Evolutionary conservation across 805 yeast species (phyloP).

Genomic region (Peterozyma xylosa): DNA sequence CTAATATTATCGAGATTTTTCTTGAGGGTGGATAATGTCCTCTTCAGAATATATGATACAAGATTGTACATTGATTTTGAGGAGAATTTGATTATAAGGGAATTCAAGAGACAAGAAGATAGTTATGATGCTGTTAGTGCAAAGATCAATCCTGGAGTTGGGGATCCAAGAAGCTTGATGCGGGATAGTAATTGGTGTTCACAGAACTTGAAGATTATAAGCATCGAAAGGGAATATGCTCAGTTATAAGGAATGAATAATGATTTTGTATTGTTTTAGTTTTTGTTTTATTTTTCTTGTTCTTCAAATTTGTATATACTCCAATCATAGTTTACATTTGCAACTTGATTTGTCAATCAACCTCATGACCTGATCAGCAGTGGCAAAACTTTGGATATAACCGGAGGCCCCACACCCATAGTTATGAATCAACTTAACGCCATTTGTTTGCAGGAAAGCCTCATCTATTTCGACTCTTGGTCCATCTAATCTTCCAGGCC

Average conservation of each 20-base stretch:
- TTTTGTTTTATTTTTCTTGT: neutral
- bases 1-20: slow-evolving; percentile 71
- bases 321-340: slow-evolving; percentile 1
- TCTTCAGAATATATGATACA: slow-evolving; percentile 78
- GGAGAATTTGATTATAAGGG: slow-evolving; percentile 58
- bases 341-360: neutral
- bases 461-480: slow-evolving; percentile 35
- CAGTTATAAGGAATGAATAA: neutral
- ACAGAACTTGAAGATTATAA: slow-evolving; percentile 19
- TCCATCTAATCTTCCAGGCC: slow-evolving; percentile 63
- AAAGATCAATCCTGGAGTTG: slow-evolving; percentile 36
- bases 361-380: slow-evolving; percentile 32
- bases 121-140: slow-evolving; percentile 38
- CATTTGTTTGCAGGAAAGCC: slow-evolving; percentile 11
- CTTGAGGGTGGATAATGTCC: slow-evolving; percentile 83
- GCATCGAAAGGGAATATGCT: slow-evolving; percentile 4
- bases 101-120: slow-evolving; percentile 65
- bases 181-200: slow-evolving; percentile 88
- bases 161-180: slow-evolving; percentile 61
- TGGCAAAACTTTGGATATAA: slow-evolving; percentile 59
- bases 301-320: neutral
- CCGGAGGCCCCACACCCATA: slow-evolving; percentile 73
- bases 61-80: slow-evolving; percentile 75
- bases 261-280: neutral
- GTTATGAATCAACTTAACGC: slow-evolving; percentile 36